phyloP scores from a whole-genome alignment of 2,329 filamentous ascomycete species.

The Nigrograna mackinnonii region DNA sequence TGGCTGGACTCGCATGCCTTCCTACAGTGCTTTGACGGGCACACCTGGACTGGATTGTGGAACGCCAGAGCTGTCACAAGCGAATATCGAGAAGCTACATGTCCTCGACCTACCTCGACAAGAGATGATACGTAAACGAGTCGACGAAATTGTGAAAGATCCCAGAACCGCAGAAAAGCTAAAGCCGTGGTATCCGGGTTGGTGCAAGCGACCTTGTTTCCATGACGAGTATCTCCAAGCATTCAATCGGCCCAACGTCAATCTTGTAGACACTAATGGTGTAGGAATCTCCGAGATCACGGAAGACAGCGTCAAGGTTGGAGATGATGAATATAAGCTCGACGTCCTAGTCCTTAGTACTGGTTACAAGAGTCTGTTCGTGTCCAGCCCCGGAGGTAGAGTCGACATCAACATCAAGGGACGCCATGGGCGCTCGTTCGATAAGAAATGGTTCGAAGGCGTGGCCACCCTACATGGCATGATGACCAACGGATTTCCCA shows the following conservation, averaged over 20 bases:
- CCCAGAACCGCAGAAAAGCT: slow-evolving; percentile 35
- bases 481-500: not conserved
- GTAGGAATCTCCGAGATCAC: slow-evolving; percentile 53
- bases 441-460: not conserved
- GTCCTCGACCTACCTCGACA: not conserved
- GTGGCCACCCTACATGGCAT: not conserved
- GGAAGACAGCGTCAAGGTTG: slow-evolving; percentile 47
- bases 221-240: slow-evolving; percentile 59
- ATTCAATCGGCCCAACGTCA: slow-evolving; percentile 61
- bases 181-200: slow-evolving; percentile 60
- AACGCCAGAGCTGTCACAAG: not conserved
- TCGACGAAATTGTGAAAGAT: slow-evolving; percentile 16
- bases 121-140: slow-evolving; percentile 32
- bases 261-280: slow-evolving; percentile 60
- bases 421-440: not conserved
- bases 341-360: not conserved
- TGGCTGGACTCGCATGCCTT: not conserved
- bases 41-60: too few species aligned
- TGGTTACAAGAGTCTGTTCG: not conserved
- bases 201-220: slow-evolving; percentile 65
- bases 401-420: not conserved
- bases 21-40: not conserved
- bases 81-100: not conserved
- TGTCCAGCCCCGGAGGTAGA: not conserved
- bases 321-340: slow-evolving; percentile 6